Evolutionary conservation across 106 monocot species (phyloP).

Genomic region (Dioscorea zingiberensis): DNA sequence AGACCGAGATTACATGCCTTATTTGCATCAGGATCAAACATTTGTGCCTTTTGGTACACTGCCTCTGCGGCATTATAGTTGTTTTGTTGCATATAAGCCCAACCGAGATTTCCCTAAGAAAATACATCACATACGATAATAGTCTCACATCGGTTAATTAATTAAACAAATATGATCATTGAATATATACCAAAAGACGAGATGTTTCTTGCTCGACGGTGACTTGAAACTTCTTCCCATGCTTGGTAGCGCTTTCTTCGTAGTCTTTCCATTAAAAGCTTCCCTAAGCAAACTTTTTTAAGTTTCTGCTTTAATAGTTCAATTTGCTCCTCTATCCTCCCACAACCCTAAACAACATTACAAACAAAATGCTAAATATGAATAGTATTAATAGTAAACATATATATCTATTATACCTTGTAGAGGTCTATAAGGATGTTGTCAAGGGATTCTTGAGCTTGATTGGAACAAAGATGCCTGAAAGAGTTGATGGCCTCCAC

Average conservation of each 20-base stretch:
- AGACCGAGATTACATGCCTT: conserved; percentile 66
- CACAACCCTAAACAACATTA: conserved; percentile 3
- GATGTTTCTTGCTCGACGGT: conserved; percentile 61
- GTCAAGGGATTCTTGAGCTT: conserved; percentile 53
- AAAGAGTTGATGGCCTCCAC: conserved; percentile 66
- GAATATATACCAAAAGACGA: conserved; percentile 36
- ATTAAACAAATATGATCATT: too few species aligned
- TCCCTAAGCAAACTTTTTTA: conserved; percentile 42
- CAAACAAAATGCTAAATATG: too few species aligned
- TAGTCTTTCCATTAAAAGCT: conserved; percentile 58
- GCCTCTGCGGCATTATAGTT: conserved; percentile 60
- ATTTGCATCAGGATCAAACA: conserved; percentile 64
- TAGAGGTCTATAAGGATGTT: conserved; percentile 64
- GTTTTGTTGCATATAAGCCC: conserved; percentile 80
- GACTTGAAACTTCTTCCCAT: conserved; percentile 71
- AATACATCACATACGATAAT: too few species aligned
- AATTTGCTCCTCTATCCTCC: conserved; percentile 48
- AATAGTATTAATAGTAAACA: too few species aligned
- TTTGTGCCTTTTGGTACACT: conserved; percentile 67
- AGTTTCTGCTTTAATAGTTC: conserved; percentile 57
- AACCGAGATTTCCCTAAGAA: conserved; percentile 59
- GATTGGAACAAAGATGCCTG: conserved; percentile 41
- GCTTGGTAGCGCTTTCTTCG: conserved; percentile 57
- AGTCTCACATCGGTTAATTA: too few species aligned
- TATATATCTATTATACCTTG: conserved; percentile 29